Percentiles rank a stretch among this genome's conserved stretches.
Evolutionary conservation across 1,139 yeast genomes (phyloP).

Genomic region (Citeromyces siamensis): DNA sequence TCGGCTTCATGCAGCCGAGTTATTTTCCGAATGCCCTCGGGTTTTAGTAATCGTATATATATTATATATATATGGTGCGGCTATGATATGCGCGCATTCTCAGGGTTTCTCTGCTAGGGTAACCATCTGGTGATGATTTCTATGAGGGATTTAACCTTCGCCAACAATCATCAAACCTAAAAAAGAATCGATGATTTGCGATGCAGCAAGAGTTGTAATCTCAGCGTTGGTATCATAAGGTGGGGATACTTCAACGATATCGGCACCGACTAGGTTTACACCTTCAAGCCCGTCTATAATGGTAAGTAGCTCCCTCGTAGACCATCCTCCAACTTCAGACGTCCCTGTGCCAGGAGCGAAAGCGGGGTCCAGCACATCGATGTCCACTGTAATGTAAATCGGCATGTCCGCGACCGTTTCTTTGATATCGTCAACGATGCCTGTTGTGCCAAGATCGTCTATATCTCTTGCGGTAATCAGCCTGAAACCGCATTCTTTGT

Average conservation of each 20-base stretch:
- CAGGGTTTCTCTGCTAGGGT: neutral
- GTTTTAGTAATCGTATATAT: neutral
- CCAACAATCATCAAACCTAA: constrained; percentile 28
- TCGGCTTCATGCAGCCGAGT: neutral
- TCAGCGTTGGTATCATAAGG: constrained; percentile 25
- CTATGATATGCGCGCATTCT: neutral
- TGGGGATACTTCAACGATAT: constrained; percentile 22
- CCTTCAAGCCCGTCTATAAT: constrained; percentile 39
- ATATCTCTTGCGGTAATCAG: constrained; percentile 35
- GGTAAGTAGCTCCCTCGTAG: constrained; percentile 51
- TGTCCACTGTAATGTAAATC: constrained; percentile 42
- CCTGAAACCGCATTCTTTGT: constrained; percentile 32
- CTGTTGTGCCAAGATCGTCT: constrained; percentile 29
- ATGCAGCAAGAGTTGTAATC: constrained; percentile 40
- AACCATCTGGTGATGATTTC: constrained; percentile 2
- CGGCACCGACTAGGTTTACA: constrained; percentile 56
- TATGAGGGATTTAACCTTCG: constrained; percentile 1
- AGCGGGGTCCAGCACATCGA: constrained; percentile 44
- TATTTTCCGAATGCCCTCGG: neutral
- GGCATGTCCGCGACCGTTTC: constrained; percentile 25
- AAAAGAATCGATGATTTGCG: constrained; percentile 37
- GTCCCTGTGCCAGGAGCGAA: constrained; percentile 51
- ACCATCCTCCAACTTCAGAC: constrained; percentile 47
- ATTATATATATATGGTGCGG: neutral
- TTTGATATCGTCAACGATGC: constrained; percentile 26